Base-by-base conservation (phyloP, 129 eudicot species). In the Centella asiatica region DNA sequence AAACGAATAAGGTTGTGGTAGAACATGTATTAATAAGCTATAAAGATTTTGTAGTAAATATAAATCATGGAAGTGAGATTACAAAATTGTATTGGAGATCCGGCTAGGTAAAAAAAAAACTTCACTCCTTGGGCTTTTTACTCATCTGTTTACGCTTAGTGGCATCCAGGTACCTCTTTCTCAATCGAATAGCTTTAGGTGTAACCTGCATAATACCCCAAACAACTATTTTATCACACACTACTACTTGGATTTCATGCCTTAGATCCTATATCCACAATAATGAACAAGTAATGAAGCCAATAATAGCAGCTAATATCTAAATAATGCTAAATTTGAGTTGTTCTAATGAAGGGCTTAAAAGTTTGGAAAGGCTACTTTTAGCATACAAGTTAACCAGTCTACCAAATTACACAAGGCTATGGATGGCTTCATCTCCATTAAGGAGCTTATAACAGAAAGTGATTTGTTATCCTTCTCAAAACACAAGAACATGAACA, bases 61-160 rank as follows among this genome's bases (percentile, higher is more conserved):
- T n/a, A n/a, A n/a, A n/a, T n/a, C n/a, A n/a, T n/a, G n/a, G n/a
- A n/a, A n/a, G n/a, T n/a, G n/a, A n/a, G n/a, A n/a, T n/a, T n/a
- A n/a, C n/a, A n/a, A n/a, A n/a, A n/a, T n/a, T 20, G 60, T 24
- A 23, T 65, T 42, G 44, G 45, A 5, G 31, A 44, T 26, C 11
- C 31, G n/a, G n/a, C n/a, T n/a, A n/a, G n/a, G n/a, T n/a, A n/a
- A n/a, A n/a, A 15, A 7, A 12, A 19, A 42, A 27, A 56, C 59
- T 58, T 73, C 81, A 86, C 42, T 82, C 89, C 82, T 86, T 90
- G 0, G 89, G 80, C 66, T 58, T 83, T 54, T 81, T 83, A 46
- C 93, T 90, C 92, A 76, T 86, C 54, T 78, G 59, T 78, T 86
- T 90, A 44, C 95, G 84, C 83, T 81, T 86, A 75, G 76, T 86